phyloP scores from a whole-genome alignment of 305 asterid genomes.

The Ilex paraguariensis region DNA sequence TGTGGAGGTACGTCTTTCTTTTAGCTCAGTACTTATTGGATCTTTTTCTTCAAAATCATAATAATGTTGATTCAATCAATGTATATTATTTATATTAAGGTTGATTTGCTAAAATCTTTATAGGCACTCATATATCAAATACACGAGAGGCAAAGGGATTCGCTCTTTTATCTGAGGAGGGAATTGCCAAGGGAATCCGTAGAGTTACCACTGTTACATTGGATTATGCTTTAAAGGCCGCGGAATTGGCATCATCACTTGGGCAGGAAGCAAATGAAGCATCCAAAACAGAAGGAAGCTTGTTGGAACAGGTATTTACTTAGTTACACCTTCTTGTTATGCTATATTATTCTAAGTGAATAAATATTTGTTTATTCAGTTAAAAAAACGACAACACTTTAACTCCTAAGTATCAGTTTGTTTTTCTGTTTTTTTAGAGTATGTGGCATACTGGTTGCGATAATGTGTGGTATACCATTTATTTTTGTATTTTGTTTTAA shows the following conservation, averaged over 20 bases:
- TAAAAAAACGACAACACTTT: background rate
- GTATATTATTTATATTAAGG: background rate
- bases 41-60: too few relatives aligned
- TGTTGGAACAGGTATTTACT: slow-evolving; percentile 78
- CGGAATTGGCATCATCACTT: slow-evolving; percentile 60
- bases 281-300: slow-evolving; percentile 60
- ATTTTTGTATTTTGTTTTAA: too few relatives aligned
- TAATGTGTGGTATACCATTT: too few relatives aligned
- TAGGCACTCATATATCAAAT: slow-evolving; percentile 94
- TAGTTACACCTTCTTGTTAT: slow-evolving; percentile 4
- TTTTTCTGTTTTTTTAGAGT: background rate
- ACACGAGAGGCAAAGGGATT: slow-evolving; percentile 88
- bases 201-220: slow-evolving; percentile 89
- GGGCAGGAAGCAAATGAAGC: slow-evolving; percentile 79
- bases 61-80: background rate
- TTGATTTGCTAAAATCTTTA: slow-evolving; percentile 16
- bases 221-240: slow-evolving; percentile 69
- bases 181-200: slow-evolving; percentile 92
- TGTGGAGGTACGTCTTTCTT: slow-evolving; percentile 69
- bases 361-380: too few relatives aligned
- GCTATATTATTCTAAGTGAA: too few relatives aligned
- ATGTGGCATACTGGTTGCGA: too few relatives aligned
- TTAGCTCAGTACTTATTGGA: slow-evolving; percentile 39
- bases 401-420: background rate
- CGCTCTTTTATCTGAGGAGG: slow-evolving; percentile 93